Base-by-base conservation (phyloP, 495 filamentous ascomycete genomes). In the Massariosphaeria phaeospora region DNA sequence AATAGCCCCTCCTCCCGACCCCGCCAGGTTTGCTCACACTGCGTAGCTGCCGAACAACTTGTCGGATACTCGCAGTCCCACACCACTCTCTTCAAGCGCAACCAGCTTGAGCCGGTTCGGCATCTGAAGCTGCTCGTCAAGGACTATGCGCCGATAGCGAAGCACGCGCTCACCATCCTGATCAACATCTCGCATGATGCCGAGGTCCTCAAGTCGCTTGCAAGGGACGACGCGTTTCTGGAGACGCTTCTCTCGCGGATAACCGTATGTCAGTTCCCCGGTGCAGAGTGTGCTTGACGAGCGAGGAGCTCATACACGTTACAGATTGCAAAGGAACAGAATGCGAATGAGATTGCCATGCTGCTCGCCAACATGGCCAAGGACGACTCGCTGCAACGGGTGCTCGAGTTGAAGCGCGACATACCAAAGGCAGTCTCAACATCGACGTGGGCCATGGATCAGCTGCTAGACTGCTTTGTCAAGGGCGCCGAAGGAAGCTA, bases 381-480 rank as follows among this genome's bases (percentile, higher is more conserved):
- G 72, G 84, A 79, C 51, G 79, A 88, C 53, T 76, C 75, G 6
- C 70, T 96, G 26, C 80, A 82, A 49, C 79, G 79, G 36, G 70
- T 97, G 21, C 64, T 87, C 12, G 72, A 73, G 1, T 71, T 85
- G 23, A 84, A 84, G 59, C 82, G 86, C 42, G 59, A 71, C 9
- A 68, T 80, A 9, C 83, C 85, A 5, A 69, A 71, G 20, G 76
- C 76, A 13, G 75, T 84, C 18, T 90, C 90, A 2, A 75, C 66
- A 4, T 84, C 85, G 3, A 75, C 82, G 26, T 73, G 81, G 35
- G 85, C 85, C 11, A 80, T 96, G 44, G 88, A 95, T 67, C 94
- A 97, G 66, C 72, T 97, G 17, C 84, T 97, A 62, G 93, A 96
- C 67, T 84, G 91, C 63, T 98, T 97, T 66, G 94, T 97, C 50